Evolutionary conservation across 73 alveolate genomes (phyloP), one percentile per base, ranked within the genome.

Genomic region (Paramecium biaurelia): DNA sequence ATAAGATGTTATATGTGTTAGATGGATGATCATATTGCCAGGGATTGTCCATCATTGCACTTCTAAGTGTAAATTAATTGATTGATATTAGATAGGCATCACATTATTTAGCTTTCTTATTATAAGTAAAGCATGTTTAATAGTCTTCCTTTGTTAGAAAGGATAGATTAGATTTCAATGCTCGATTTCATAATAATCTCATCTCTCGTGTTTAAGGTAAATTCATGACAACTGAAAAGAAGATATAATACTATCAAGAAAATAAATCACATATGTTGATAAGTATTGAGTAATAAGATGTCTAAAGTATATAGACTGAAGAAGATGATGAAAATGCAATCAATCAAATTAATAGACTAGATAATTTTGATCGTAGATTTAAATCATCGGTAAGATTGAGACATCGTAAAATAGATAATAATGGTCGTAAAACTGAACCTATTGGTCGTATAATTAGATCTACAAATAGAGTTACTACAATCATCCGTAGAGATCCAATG

Each of bases 11-110:
- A 74, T 74, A 74, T 41, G 57, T 74, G 87, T 41, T 41, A 74
- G 24, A 74, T 74, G 87, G 87, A 74, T 41, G 87, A 74, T 20
- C 87, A 74, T 41, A 41, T 74, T 12, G 87, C 87, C 12, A 74
- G 87, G 18, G 57, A 74, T 74, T 74, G 87, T 20, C 87, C 87
- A 14, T 74, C 87, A 4, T 74, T 74, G 87, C 87, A 74, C 45
- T 74, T 74, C 24, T 37, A 34, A 74, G 87, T 74, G 87, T 74
- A 74, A 74, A 63, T 63, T 30, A 63, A 12, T 32, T 63, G 20
- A 32, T 63, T 63, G 84, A 63, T 63, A 63, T 63, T 63, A 63
- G 84, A 63, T 63, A 63, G 84, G 84, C 84, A 30, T 63, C 49
- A 41, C 84, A 63, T 63, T 63, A 63, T 32, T 14, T 63, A 30